A percentile compares a stretch with the other conserved stretches of the same genome.
phyloP scores from a whole-genome alignment of 495 filamentous ascomycete genomes.

The Hyphodiscus hymeniophilus region DNA sequence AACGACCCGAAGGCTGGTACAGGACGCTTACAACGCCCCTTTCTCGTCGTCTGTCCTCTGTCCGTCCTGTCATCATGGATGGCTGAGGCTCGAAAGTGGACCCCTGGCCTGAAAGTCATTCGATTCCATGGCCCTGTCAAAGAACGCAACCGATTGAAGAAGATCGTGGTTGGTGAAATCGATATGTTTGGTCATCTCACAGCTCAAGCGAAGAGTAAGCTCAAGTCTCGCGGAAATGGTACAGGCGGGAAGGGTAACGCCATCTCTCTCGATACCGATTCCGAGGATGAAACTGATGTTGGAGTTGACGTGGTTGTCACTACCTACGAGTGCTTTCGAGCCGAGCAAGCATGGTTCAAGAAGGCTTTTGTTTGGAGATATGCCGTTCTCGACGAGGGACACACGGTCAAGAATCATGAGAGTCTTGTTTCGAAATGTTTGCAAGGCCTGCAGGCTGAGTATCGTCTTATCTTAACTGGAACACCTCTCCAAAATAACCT shows the following conservation, averaged over 20 bases:
- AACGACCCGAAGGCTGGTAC: slow-evolving; percentile 47
- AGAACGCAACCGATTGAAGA: slow-evolving; percentile 43
- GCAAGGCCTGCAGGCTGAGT: slow-evolving; percentile 44
- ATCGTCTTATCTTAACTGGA: slow-evolving; percentile 53
- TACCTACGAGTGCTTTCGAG: slow-evolving; percentile 51
- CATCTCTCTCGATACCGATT: slow-evolving; percentile 28
- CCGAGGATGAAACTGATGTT: slow-evolving; percentile 25
- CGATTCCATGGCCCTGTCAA: slow-evolving; percentile 46
- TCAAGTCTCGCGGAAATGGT: slow-evolving; percentile 13
- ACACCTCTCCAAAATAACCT: slow-evolving; percentile 63
- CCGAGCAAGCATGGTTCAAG: slow-evolving; percentile 52
- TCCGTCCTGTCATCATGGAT: slow-evolving; percentile 92
- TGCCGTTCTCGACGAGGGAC: slow-evolving; percentile 84
- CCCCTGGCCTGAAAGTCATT: slow-evolving; percentile 44
- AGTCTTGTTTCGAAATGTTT: slow-evolving; percentile 42
- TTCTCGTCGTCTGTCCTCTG: slow-evolving; percentile 71
- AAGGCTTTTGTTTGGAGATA: slow-evolving; percentile 66
- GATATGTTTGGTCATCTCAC: slow-evolving; percentile 35
- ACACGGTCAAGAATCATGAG: slow-evolving; percentile 49
- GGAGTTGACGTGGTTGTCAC: slow-evolving; percentile 48
- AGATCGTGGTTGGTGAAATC: slow-evolving; percentile 32
- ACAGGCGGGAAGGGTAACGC: slow-evolving; percentile 26
- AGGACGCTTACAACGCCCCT: slow-evolving; percentile 19
- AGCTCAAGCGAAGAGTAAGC: slow-evolving; percentile 18
- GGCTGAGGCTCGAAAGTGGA: slow-evolving; percentile 48